Base-by-base conservation (phyloP, 208 protist genomes). In the Crithidia acanthocephali region DNA sequence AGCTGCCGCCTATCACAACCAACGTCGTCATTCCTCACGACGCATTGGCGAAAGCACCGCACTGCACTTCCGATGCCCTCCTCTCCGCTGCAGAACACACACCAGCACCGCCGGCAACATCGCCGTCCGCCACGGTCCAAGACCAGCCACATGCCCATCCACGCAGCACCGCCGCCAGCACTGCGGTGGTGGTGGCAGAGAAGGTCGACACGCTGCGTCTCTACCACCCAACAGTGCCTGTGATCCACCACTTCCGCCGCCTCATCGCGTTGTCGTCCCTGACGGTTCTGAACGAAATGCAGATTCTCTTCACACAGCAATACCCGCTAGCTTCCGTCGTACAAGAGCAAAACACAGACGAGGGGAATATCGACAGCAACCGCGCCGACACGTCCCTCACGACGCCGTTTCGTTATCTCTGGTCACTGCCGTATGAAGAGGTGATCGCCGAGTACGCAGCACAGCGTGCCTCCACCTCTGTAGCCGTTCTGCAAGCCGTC, bases 171-270 rank as follows among this genome's bases (percentile, higher is more conserved):
- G 47, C 22, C 20, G 50, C 56, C 33, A 68, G 60, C 35, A 30
- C n/a, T 8, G 50, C 45, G 10, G 68, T 66, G 20, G 72, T 73
- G 51, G 73, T 80, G 6, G 70, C 69, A 20, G 86, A 92, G 65
- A 77, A 85, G 30, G 65, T 81, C 6, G 83, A 89, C 63, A 78
- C 78, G 4, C 74, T 92, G 28, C 86, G 80, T 32, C 71, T 92
- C 13, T 86, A 88, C 57, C 82, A 91, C 62, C 86, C 86, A 2
- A 80, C 79, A 7, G 56, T 75, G 11, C 60, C 48, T n/a, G 76
- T 88, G 47, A 28, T 86, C 4, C 58, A 59, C 3, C 74, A 80
- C 47, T 55, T 84, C n/a, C 74, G 75, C 8, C 23, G 30, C 18
- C 58, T 82, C n/a, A 62, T 74, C 10, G 57, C 45, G 0, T 30